Evolutionary conservation across 176 grass and related monocot species (phyloP).

Genomic region (Eleusine indica): DNA sequence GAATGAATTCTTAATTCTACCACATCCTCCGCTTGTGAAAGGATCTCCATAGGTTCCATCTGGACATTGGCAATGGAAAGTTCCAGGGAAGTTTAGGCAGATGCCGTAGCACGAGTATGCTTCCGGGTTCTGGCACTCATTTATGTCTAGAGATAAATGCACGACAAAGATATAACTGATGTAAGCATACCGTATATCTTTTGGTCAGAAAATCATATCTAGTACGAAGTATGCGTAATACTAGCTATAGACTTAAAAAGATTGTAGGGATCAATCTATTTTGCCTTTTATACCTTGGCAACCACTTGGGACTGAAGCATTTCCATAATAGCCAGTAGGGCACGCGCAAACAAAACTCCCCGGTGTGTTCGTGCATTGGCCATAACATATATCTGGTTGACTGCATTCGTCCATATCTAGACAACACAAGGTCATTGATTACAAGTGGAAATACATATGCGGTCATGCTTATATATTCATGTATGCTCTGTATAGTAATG

Average conservation of each 20-base stretch:
- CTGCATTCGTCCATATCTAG: neutral
- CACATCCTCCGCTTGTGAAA: neutral
- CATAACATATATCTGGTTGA: neutral
- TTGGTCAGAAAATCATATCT: too few relatives aligned
- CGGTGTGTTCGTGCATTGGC: neutral
- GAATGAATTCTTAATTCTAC: neutral
- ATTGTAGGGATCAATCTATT: too few relatives aligned
- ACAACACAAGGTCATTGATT: neutral
- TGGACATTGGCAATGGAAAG: slow-evolving; percentile 10
- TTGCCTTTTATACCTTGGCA: neutral
- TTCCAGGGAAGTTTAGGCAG: slow-evolving; percentile 11
- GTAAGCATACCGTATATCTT: too few relatives aligned
- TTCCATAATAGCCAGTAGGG: neutral
- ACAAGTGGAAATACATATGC: too few relatives aligned
- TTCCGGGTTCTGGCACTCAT: slow-evolving; percentile 4
- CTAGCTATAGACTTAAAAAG: too few relatives aligned
- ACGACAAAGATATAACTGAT: too few relatives aligned
- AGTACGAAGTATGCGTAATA: too few relatives aligned
- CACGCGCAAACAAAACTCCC: neutral
- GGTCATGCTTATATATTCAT: too few relatives aligned
- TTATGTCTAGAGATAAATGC: slow-evolving; percentile 3
- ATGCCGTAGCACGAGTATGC: neutral
- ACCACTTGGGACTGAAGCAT: neutral
- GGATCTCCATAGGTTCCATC: neutral
- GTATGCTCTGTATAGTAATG: too few relatives aligned